These are phyloP conservation scores for Globisporangium spinosum DNA, from an alignment of 352 stramenopile species.

Conservation along the genomic window DNA sequence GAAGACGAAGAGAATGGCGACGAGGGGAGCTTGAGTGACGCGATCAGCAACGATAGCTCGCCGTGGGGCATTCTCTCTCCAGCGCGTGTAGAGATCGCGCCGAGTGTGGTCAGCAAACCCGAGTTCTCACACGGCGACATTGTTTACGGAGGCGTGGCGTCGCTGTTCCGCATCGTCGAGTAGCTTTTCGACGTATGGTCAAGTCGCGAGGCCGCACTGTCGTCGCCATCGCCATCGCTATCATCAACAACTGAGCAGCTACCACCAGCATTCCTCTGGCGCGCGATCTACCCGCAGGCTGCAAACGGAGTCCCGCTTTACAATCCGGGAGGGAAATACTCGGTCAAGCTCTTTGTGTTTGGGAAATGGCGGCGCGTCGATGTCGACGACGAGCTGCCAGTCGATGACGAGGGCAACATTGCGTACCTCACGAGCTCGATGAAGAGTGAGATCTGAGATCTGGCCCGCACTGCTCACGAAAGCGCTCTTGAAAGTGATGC, in stretches of 20 bases:
- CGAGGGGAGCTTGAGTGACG: not conserved
- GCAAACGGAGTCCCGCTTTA: slow-evolving; percentile 39
- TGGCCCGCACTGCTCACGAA: slow-evolving; percentile 69
- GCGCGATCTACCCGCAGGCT: slow-evolving; percentile 72
- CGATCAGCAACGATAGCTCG: slow-evolving; percentile 33
- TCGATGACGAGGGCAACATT: slow-evolving; percentile 48
- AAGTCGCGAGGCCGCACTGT: not conserved
- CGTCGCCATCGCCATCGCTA: not conserved
- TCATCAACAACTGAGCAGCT: not conserved
- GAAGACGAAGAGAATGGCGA: slow-evolving; percentile 45
- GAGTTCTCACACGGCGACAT: slow-evolving; percentile 60
- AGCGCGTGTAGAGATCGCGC: slow-evolving; percentile 46
- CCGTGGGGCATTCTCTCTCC: slow-evolving; percentile 53
- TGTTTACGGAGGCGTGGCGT: slow-evolving; percentile 58
- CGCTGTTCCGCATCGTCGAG: slow-evolving; percentile 67
- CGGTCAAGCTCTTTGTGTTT: slow-evolving; percentile 63
- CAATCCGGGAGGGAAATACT: slow-evolving; percentile 74
- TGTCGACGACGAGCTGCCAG: slow-evolving; percentile 64
- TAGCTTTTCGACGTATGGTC: slow-evolving; percentile 34
- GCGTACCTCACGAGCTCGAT: slow-evolving; percentile 54
- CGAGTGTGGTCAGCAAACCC: slow-evolving; percentile 54
- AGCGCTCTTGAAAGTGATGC: slow-evolving; percentile 63
- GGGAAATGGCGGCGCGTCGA: slow-evolving; percentile 71
- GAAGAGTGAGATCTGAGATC: slow-evolving; percentile 63
- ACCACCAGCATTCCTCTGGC: slow-evolving; percentile 52